Evolutionary conservation across 2,329 filamentous ascomycete species (phyloP), one percentile per base, ranked within the genome.

Genomic region (Fusarium transvaalense): DNA sequence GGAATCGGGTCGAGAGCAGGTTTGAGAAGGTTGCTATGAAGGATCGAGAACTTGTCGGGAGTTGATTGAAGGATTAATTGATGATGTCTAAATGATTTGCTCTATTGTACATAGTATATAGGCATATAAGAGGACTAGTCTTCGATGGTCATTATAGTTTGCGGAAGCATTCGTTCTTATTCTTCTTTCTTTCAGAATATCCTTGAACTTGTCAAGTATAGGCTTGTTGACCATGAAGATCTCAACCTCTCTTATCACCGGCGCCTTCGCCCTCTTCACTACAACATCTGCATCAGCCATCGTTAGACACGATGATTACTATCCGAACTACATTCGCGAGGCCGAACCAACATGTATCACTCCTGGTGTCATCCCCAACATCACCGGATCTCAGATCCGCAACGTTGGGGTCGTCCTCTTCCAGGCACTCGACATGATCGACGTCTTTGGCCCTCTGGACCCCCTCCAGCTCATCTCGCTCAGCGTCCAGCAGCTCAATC

Each of bases 401-500:
- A 81, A 78, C 48, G 80, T 78, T 51, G 83, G 80, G 52, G 76
- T 84, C 37, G 76, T 82, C 31, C 69, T 85, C 6, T 84, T 82
- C 75, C 81, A 77, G 2, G 79, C 78, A 17, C 82, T 84, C 73
- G 79, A 84, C 62, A 74, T 79, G 34, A 75, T 83, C 15, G 83
- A 85, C 66, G 77, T 82, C 53, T 82, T 83, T 69, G 82, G 82
- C 0, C 82, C 82, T n/a, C 71, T 85, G 7, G 81, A 84, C 57
- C 74, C 78, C 41, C 75, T 86, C 41, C 81, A 84, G 65, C 75
- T 80, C 32, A 69, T 84, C 9, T 77, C 82, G 5, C 68, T 68
- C 53, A 62, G 57, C 19, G 47, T 47, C 14, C 76, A 76, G 53
- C 71, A 76, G 5, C 67, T 85, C 38, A 78, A 80, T 52, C 77